Evolutionary conservation across 306 rosid species (phyloP).

Genomic region (Gastrolobium villosum): DNA sequence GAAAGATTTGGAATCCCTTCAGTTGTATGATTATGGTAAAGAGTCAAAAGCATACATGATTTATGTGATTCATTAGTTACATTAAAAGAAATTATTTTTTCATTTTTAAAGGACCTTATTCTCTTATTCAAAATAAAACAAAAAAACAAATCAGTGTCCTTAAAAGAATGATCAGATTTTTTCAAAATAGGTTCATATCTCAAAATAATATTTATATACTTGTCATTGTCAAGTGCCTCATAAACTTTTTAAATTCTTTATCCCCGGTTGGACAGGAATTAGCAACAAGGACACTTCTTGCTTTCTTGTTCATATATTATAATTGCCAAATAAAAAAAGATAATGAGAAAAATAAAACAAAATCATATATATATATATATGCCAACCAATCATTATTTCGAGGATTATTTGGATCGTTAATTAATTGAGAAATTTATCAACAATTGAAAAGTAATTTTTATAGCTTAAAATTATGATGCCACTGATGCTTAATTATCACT

Average conservation of each 20-base stretch:
- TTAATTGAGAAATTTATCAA: constrained; percentile 16
- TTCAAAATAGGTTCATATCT: background rate
- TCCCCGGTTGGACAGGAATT: constrained; percentile 20
- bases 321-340: background rate
- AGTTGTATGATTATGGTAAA: too few relatives aligned
- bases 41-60: too few relatives aligned
- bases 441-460: background rate
- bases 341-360: background rate
- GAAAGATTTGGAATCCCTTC: too few relatives aligned
- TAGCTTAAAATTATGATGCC: constrained; percentile 21
- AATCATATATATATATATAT: background rate
- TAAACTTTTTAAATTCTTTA: background rate
- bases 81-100: too few relatives aligned
- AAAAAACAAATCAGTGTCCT: background rate
- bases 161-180: background rate
- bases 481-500: background rate
- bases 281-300: constrained; percentile 16
- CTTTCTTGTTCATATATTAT: background rate
- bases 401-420: background rate
- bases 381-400: background rate
- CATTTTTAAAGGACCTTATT: background rate
- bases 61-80: too few relatives aligned
- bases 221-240: constrained; percentile 3
- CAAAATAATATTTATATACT: background rate
- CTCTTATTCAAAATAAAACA: background rate